phyloP scores from a whole-genome alignment of 352 stramenopile species.

The Globisporangium iwayamae region DNA sequence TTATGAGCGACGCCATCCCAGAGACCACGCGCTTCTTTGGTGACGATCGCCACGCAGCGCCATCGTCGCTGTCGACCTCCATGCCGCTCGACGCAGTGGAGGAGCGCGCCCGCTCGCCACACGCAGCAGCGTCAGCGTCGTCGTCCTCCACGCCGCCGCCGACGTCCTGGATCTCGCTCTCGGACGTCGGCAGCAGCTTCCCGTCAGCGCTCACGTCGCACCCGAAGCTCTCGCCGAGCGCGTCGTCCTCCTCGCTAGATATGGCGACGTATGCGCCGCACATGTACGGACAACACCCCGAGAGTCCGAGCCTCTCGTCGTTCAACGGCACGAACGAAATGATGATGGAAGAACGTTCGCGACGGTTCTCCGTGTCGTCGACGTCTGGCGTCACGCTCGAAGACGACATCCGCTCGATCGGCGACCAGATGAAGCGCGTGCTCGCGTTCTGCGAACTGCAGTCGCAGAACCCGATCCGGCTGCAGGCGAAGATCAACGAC shows the following conservation, averaged over 20 bases:
- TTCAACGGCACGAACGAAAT: slow-evolving; percentile 3
- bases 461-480: slow-evolving; percentile 58
- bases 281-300: background rate
- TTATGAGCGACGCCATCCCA: background rate
- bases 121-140: background rate
- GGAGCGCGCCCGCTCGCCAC: slow-evolving; percentile 1
- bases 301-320: slow-evolving; percentile 7
- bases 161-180: slow-evolving; percentile 22
- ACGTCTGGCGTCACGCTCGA: slow-evolving; percentile 48
- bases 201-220: background rate
- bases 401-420: slow-evolving; percentile 74
- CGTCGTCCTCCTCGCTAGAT: slow-evolving; percentile 17
- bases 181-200: slow-evolving; percentile 9
- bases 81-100: slow-evolving; percentile 6
- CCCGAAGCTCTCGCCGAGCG: slow-evolving; percentile 9
- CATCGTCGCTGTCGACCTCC: background rate
- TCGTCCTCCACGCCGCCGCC: slow-evolving; percentile 8
- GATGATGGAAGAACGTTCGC: slow-evolving; percentile 13
- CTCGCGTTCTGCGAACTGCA: slow-evolving; percentile 76
- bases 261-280: slow-evolving; percentile 15
- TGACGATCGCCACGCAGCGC: background rate
- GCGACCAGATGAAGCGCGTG: slow-evolving; percentile 80
- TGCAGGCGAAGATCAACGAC: slow-evolving; percentile 78
- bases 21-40: background rate
- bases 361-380: slow-evolving; percentile 46